Evolutionary conservation across 257 asterid genomes (phyloP), one percentile per base, ranked within the genome.

Genomic region (Solanum appendiculatum): DNA sequence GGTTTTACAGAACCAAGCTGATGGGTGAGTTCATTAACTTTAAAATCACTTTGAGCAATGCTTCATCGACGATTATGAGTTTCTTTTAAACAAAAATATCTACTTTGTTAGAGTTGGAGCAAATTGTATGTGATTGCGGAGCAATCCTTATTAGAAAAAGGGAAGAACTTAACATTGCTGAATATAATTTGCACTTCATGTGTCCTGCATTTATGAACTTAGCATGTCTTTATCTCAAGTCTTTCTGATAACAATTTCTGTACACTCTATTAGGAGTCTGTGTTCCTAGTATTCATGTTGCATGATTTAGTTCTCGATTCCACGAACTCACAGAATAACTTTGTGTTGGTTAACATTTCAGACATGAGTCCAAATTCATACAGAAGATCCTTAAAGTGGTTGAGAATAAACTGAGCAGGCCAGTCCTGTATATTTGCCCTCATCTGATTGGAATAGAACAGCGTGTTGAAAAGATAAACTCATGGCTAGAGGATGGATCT

Each of bases 301-400:
- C 86, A 37, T 14, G 56, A 25, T 64, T 64, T 15, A 66, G 63
- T 37, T 84, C 40, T 37, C 4, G 25, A 8, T 63, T 39, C 63
- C 29, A 39, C 34, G 2, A 84, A 23, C 40, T 37, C 46, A 39
- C 18, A 8, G 63, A 44, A 48, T 37, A 36, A 40, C 48, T 63
- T 63, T 39, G 31, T 40, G 31, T 68, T 84, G 80, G 54, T 84
- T 63, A 14, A 63, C 13, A 51, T 86, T 54, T 56, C 86, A 87
- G 88, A 36, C 86, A 87, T 66, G 88, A 81, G 58, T 63, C 78
- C 34, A 87, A 87, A 48, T 87, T 87, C 48, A 87, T 66, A 23
- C 80, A 87, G 80, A 87, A 87, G 73, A 63, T 87, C 37, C 85
- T 87, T 80, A 81, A 81, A 87, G 86, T 87, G 86, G 80, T 87